Percentiles rank a stretch among this genome's conserved stretches.
Conservation (phyloP, 164 flowering plant species). For the Piper longum region DNA sequence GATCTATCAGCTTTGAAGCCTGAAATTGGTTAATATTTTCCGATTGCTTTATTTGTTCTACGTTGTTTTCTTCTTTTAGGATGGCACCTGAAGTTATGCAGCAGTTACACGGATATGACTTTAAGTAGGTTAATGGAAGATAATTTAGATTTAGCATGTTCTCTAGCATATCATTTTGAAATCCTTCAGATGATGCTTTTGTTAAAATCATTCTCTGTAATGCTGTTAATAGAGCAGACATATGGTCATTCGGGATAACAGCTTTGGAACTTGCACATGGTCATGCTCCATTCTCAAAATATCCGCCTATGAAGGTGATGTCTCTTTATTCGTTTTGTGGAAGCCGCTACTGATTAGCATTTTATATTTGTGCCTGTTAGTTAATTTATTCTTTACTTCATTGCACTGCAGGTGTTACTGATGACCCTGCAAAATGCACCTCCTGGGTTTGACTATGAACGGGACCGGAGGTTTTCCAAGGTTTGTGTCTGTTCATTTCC, state of each 20-base stretch:
- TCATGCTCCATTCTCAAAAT: slow-evolving; percentile 97
- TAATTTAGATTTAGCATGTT: neutral
- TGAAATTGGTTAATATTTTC: neutral
- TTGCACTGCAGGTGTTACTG: slow-evolving; percentile 57
- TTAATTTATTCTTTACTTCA: neutral
- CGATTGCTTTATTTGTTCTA: slow-evolving; percentile 1
- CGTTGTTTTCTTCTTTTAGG: slow-evolving; percentile 35
- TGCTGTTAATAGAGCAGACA: slow-evolving; percentile 69
- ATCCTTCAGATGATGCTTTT: neutral
- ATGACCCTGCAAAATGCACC: slow-evolving; percentile 99
- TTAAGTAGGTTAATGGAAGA: slow-evolving; percentile 45
- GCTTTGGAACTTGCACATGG: slow-evolving; percentile 99
- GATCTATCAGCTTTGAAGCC: neutral
- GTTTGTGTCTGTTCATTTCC: slow-evolving; percentile 13
- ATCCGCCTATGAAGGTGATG: slow-evolving; percentile 97
- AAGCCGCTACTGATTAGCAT: neutral
- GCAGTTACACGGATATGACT: slow-evolving; percentile 92
- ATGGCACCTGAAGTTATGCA: slow-evolving; percentile 99
- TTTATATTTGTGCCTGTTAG: neutral
- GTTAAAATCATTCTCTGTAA: neutral
- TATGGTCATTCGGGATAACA: slow-evolving; percentile 98
- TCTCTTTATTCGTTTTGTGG: neutral
- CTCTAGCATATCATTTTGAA: neutral
- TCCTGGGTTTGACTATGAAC: slow-evolving; percentile 95
- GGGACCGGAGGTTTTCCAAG: slow-evolving; percentile 88